Conservation (phyloP, 2,329 filamentous ascomycete species). For the Alternaria tenuissima region DNA sequence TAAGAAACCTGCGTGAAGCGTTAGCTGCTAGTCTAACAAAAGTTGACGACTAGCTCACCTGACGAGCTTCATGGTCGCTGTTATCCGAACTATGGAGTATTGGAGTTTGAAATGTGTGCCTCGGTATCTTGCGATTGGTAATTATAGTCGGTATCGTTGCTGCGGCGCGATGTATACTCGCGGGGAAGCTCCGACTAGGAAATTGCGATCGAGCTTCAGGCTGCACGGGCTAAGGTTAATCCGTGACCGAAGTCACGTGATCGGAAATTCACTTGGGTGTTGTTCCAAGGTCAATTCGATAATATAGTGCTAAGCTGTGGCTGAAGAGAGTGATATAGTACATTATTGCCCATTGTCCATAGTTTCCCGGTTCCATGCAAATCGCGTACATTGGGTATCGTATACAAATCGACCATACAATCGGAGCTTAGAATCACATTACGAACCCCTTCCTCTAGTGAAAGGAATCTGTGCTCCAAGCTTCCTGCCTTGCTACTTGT, state of each 20-base stretch:
- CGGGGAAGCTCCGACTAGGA: slow-evolving; percentile 33
- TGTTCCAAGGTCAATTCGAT: neutral
- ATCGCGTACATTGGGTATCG: neutral
- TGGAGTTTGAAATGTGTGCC: neutral
- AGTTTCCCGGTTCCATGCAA: neutral
- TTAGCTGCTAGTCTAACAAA: slow-evolving; percentile 26
- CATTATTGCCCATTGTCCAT: no score
- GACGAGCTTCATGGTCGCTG: slow-evolving; percentile 48
- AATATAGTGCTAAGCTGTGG: neutral
- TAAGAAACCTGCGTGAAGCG: slow-evolving; percentile 76
- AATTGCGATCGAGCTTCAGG: slow-evolving; percentile 36
- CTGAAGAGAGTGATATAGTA: neutral
- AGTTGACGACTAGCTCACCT: slow-evolving; percentile 29
- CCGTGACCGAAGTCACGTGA: slow-evolving; percentile 24
- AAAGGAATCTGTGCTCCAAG: slow-evolving; percentile 9
- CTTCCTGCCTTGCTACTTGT: neutral
- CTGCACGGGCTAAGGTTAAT: slow-evolving; percentile 24
- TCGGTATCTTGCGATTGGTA: neutral
- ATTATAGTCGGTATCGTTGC: slow-evolving; percentile 11
- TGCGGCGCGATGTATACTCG: slow-evolving; percentile 26
- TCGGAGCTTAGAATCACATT: neutral
- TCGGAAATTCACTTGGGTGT: neutral
- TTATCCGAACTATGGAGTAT: slow-evolving; percentile 1
- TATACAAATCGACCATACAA: neutral
- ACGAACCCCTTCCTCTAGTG: neutral